Evolutionary conservation across 2,329 filamentous ascomycete species (phyloP), one percentile per base, ranked within the genome.

Genomic region (Phyllosticta paracitricarpa): DNA sequence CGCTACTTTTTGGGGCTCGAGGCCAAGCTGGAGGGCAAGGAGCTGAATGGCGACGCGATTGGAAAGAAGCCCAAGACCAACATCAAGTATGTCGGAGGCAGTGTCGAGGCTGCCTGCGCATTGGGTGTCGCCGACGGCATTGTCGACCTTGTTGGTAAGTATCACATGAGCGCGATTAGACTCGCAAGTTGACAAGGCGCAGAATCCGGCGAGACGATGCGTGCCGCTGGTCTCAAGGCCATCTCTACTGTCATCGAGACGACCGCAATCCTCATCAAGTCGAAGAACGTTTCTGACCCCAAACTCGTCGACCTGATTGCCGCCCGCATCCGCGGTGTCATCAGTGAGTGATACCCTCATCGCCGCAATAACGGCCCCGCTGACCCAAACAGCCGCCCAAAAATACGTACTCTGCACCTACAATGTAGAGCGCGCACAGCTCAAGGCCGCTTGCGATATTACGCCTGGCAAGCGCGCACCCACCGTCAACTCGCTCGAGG

Each of bases 201-300:
- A 94, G 93, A 99, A 80, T 97, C 94, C 22, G 94, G 94, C 61
- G 93, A 97, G 77, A 99, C 94, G 0, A 99, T 99, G 94, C 89
- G 89, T 70, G 94, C 93, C 22, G 93, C 93, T 53, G 94, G 94
- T 25, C 82, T 99, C 57, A 92, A 91, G 77, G 88, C 93, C 61
- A 97, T 97, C 68, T 91, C 94, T 68, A 99, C 94, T 2, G 91
- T 99, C 26, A 83, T 97, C 58, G 86, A 91, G 62, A 92, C 89
- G 61, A 89, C 88, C 19, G 92, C 94, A 33, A 88, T 97, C 56
- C 83, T 99, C 62, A 92, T 99, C 80, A 93, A 93, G 79, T 96
- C 91, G 52, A 91, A 87, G 72, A 83, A 86, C 62, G 87, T 92
- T 4, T 89, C 88, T 64, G 89, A 96, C 75, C 84, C 85, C 3